Evolutionary conservation across 2,329 filamentous ascomycete species (phyloP), one percentile per base, ranked within the genome.

Genomic region (Colletotrichum acutatum): DNA sequence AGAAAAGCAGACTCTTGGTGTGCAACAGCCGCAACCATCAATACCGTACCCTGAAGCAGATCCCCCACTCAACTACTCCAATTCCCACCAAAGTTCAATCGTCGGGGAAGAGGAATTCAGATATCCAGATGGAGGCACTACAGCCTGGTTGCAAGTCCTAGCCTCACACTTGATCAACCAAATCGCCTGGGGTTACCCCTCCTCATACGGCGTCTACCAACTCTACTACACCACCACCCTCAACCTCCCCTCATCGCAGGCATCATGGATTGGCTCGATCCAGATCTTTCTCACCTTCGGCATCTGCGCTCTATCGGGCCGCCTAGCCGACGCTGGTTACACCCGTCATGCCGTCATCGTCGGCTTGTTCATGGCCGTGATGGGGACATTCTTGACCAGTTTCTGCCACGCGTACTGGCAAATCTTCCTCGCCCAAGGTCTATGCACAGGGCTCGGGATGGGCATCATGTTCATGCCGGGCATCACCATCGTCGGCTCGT

Each of bases 401-500:
- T 77, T 86, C 1, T 78, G 82, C 7, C 83, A 77, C 0, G 74
- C 77, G 26, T 88, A 87, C 76, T 88, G 84, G 83, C 85, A 88
- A 58, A 72, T 88, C 0, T 81, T 89, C 34, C 82, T 89, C 0
- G 80, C 84, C 0, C 90, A 92, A 74, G 90, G 88, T 0, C 74
- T 92, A 1, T 90, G 89, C 56, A 84, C 88, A 30, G 90, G 90
- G 0, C 79, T 91, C 1, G 90, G 90, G 1, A 82, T 83, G 76
- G 85, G 90, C 1, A 79, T 90, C 65, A 81, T 90, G 76, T 89
- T 90, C 80, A 84, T 85, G 57, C 86, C 90, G 34, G 86, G 85
- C 22, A 76, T 89, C 42, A 84, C 87, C n/a, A 80, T 91, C 26
- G 82, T 90, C 11, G 84, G 88, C 16, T 91, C 90, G 0, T 92